Evolutionary conservation across 2,329 filamentous ascomycete species (phyloP), one percentile per base, ranked within the genome.

Genomic region (Ophiocordyceps sinensis): DNA sequence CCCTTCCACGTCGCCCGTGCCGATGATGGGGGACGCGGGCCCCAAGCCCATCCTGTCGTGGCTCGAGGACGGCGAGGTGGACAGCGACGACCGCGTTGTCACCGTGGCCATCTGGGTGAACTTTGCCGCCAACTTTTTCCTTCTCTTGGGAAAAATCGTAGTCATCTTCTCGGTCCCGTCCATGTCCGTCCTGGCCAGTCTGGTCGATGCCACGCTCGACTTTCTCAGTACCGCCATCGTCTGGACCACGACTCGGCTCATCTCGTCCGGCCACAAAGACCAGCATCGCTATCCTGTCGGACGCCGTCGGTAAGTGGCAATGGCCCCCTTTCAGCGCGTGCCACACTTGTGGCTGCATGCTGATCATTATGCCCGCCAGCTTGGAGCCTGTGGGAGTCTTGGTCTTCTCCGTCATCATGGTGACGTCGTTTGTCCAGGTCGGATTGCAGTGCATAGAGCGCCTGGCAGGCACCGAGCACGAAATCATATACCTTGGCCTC

Each of bases 61-160:
- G 58, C 73, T 83, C 42, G 80, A 83, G 43, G 82, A 87, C 47
- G 81, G 80, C 43, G 72, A 74, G 19, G 50, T 87, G 3, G 82
- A 87, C 53, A 85, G 79, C 47, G 71, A 78, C 38, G 79, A 81
- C 44, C 77, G 73, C 14, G 75, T 94, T 38, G 86, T 95, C 38
- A 82, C 79, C n/a, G 55, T 91, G 17, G 88, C 89, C 35, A 91
- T 96, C 52, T 89, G 87, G 58, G 64, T 93, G 58, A 94, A 93
- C 56, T 73, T 93, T 38, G 62, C 73, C 19, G 87, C 86, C 44
- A 94, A 94, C 55, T 67, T 77, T 3, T 64, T 85, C 36, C 69
- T 94, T 2, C 71, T 94, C 3, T 71, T 73, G 7, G 76, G 85
- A 45, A 94, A 94, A 58, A 74, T 87, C 39, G 71, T 75, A 32